A percentile compares a stretch with the other conserved stretches of the same genome.
These are phyloP conservation scores for Xylaria palmicola DNA, from an alignment of 495 filamentous ascomycete genomes.

Conservation along the genomic window DNA sequence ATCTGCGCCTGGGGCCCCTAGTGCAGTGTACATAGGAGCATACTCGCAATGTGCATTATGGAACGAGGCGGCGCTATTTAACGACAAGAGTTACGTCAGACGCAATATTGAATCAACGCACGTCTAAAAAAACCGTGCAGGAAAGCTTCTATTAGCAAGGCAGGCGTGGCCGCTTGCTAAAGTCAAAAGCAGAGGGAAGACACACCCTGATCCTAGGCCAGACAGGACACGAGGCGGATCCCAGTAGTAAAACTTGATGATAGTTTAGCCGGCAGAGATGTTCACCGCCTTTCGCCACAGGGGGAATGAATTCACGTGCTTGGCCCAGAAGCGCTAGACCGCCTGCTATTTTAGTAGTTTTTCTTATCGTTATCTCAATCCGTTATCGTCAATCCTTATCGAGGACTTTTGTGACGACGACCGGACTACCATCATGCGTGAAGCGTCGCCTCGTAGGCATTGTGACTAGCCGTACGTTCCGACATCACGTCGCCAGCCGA, in stretches of 20 bases:
- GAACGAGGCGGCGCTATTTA: no score
- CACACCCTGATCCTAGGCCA: no score
- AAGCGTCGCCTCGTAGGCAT: not conserved
- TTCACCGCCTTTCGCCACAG: constrained; percentile 9
- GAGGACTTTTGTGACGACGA: constrained; percentile 10
- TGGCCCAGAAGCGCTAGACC: not conserved
- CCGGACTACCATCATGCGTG: not conserved
- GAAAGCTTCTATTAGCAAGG: no score
- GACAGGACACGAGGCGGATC: not conserved
- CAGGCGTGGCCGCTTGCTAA: no score
- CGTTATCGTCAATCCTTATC: not conserved
- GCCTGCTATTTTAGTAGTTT: not conserved
- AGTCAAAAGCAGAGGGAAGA: no score
- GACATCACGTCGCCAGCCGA: not conserved
- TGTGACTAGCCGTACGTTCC: not conserved
- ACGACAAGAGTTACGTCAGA: no score
- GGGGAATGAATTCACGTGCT: not conserved
- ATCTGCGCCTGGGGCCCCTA: no score
- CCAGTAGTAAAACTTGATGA: not conserved
- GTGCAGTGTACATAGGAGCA: no score
- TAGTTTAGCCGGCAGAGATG: constrained; percentile 20
- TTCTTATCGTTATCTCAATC: not conserved
- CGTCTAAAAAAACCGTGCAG: no score
- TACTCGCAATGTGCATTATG: no score
- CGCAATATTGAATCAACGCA: no score